Percentiles rank a stretch among this genome's conserved stretches.
Conservation (phyloP, 208 protist genomes). For the Leishmania braziliensis region DNA sequence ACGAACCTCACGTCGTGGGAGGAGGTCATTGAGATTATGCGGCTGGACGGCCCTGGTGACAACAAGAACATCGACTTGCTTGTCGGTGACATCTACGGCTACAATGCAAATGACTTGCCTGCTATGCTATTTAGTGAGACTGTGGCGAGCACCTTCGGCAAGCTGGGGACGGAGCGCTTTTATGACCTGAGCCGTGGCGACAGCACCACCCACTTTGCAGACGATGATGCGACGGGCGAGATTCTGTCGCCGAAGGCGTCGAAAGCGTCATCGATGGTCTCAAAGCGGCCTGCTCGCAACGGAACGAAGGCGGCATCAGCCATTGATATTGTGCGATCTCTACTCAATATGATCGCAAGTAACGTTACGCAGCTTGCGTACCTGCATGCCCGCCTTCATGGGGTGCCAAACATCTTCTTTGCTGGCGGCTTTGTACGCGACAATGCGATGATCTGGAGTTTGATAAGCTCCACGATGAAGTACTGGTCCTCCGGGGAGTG, state of each 20-base stretch:
- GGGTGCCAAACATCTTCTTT: slow-evolving; percentile 95
- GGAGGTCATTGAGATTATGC: slow-evolving; percentile 94
- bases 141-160: slow-evolving; percentile 91
- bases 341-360: slow-evolving; percentile 96
- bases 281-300: slow-evolving; percentile 14
- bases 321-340: slow-evolving; percentile 89
- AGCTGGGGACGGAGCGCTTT: slow-evolving; percentile 79
- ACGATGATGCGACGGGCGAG: slow-evolving; percentile 42
- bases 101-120: slow-evolving; percentile 89
- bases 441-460: slow-evolving; percentile 89
- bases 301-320: slow-evolving; percentile 36
- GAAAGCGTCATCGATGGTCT: slow-evolving; percentile 8
- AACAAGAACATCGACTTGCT: slow-evolving; percentile 96
- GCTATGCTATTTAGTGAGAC: slow-evolving; percentile 87
- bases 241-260: slow-evolving; percentile 31
- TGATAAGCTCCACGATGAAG: slow-evolving; percentile 88
- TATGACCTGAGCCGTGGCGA: slow-evolving; percentile 35
- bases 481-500: slow-evolving; percentile 95
- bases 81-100: slow-evolving; percentile 98
- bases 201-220: slow-evolving; percentile 35
- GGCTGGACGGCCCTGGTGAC: slow-evolving; percentile 91
- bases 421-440: slow-evolving; percentile 94
- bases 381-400: slow-evolving; percentile 91
- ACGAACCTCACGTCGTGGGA: slow-evolving; percentile 94
- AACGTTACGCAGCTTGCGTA: slow-evolving; percentile 97